These are phyloP conservation scores for Dictyostelium brefeldianum DNA, from an alignment of 78 protist species.

Conservation along the genomic window DNA sequence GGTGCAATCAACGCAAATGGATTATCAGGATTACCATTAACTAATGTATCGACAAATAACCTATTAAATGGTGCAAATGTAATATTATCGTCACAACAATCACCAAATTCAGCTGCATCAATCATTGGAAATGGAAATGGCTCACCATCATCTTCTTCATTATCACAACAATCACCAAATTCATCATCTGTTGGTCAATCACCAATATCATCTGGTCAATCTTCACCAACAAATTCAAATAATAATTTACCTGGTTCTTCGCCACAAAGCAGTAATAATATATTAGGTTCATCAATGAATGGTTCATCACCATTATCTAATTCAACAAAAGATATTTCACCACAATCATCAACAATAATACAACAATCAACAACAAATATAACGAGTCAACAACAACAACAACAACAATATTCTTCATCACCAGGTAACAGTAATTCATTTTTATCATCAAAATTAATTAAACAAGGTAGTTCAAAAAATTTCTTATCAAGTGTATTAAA, in stretches of 20 bases:
- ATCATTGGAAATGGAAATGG: not conserved
- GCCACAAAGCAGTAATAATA: not conserved
- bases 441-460: not conserved
- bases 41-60: slow-evolving; percentile 13
- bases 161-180: slow-evolving; percentile 15
- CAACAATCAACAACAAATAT: not conserved
- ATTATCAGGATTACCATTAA: not conserved
- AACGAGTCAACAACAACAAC: not conserved
- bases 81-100: not conserved
- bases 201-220: slow-evolving; percentile 16
- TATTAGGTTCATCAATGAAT: slow-evolving; percentile 9
- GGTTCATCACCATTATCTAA: not conserved
- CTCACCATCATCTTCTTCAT: not conserved
- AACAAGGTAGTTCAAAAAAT: slow-evolving; percentile 37
- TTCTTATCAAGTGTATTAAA: slow-evolving; percentile 52
- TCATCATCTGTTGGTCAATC: slow-evolving; percentile 1
- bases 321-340: not conserved
- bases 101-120: not conserved
- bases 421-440: not conserved
- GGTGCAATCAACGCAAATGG: not conserved
- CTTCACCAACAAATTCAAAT: slow-evolving; percentile 24
- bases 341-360: not conserved
- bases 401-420: not conserved
- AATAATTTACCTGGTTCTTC: slow-evolving; percentile 8
- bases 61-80: slow-evolving; percentile 15